Base-by-base conservation (phyloP, 2,329 filamentous ascomycete genomes). In the Cladophialophora bantiana region DNA sequence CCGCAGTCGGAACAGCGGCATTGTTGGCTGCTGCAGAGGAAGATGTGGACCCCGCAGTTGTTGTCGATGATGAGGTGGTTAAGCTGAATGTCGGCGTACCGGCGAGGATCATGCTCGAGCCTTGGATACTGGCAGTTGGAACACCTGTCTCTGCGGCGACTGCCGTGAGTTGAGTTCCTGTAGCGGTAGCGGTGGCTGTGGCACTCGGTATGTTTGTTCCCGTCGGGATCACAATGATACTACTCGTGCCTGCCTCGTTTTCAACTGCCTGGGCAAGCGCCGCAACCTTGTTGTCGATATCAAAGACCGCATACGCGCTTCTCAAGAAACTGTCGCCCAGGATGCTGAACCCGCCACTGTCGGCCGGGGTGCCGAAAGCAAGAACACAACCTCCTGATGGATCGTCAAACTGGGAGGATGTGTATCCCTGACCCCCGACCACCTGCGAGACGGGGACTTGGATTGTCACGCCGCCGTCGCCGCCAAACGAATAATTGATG, bases 251-350 rank as follows among this genome's bases (percentile, higher is more conserved):
- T 7, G 64, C 63, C 48, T 59, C 48, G 20, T 68, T 68, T 35
- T 62, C 64, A 12, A 38, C 65, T 26, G 67, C 65, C 20, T 67
- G 86, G 2, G 89, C 90, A 36, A 93, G 78, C 1, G 88, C 89
- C 70, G 92, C 88, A 77, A 90, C 83, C 75, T 92, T 88, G 76
- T 90, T 91, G 35, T 82, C 85, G 34, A 92, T 80, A 75, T 93
- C 89, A 75, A 90, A 93, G 9, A 93, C 90, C 15, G 91, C 84
- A 72, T 93, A 93, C 0, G 90, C 90, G 42, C 88, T 89, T 57
- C 90, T 83, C 63, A 93, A 79, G 76, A 93, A 93, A 0, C 90
- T 90, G 74, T 93, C 90, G n/a, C 90, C 90, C 20, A 93, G 78
- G 3, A 92, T 86, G 50, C 83, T 83, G 26, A 84, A 83, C 31